Conservation (phyloP, 1,139 yeast species). For the Kodamaea arcana region DNA sequence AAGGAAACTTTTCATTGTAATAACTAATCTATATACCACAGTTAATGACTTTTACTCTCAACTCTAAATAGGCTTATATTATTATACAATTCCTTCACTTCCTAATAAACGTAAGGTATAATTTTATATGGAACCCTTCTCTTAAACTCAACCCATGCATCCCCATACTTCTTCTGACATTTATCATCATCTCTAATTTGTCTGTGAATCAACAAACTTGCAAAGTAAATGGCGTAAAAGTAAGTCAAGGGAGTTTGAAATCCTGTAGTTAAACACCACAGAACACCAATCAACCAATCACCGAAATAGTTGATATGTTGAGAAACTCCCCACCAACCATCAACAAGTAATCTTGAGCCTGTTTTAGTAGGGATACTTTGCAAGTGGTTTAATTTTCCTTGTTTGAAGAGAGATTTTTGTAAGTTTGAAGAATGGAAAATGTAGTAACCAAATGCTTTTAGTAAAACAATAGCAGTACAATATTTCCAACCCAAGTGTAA, state of each 20-base stretch:
- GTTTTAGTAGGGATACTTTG: conserved; percentile 67
- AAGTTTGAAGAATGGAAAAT: conserved; percentile 81
- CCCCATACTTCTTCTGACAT: conserved; percentile 81
- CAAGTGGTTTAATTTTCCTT: conserved; percentile 62
- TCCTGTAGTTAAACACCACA: conserved; percentile 93
- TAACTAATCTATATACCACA: neutral
- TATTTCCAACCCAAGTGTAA: conserved; percentile 48
- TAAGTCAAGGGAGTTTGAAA: conserved; percentile 78
- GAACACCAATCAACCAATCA: conserved; percentile 87
- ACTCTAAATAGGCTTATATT: too few relatives aligned
- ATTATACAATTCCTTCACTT: too few relatives aligned
- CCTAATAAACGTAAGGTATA: conserved; percentile 79
- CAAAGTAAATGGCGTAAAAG: conserved; percentile 82
- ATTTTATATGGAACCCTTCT: conserved; percentile 80
- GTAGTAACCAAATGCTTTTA: conserved; percentile 61
- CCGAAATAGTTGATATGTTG: conserved; percentile 95
- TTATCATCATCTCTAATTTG: conserved; percentile 89
- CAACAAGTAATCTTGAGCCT: conserved; percentile 76
- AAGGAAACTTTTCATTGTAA: too few relatives aligned
- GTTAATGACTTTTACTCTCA: neutral
- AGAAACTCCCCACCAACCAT: conserved; percentile 95
- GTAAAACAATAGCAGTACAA: conserved; percentile 34
- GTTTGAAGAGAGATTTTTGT: conserved; percentile 81
- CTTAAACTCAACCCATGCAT: conserved; percentile 82
- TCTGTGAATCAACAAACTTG: conserved; percentile 75